These are phyloP conservation scores for Micractinium sp. DNA, from an alignment of 139 green algal species.

Conservation along the genomic window DNA sequence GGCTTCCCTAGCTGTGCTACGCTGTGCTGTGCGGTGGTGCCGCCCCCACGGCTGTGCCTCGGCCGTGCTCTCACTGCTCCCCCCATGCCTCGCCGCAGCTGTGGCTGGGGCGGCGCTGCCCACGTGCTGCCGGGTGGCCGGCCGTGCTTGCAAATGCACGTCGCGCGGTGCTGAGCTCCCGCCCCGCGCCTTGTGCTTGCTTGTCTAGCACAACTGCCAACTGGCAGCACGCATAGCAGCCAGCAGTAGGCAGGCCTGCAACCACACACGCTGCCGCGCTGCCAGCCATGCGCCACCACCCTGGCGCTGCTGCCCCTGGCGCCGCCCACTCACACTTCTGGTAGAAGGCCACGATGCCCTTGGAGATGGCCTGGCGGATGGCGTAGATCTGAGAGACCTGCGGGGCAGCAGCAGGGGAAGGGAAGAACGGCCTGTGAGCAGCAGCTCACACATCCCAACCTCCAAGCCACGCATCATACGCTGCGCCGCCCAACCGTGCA, in stretches of 20 bases:
- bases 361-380: conserved; percentile 97
- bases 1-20: too few species aligned
- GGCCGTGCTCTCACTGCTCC: too few species aligned
- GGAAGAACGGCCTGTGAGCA: not conserved
- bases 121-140: too few species aligned
- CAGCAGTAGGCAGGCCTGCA: not conserved
- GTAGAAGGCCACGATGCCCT: conserved; percentile 98
- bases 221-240: too few species aligned
- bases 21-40: too few species aligned
- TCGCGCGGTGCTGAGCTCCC: too few species aligned
- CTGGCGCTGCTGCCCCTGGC: not conserved
- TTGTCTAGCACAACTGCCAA: not conserved
- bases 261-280: not conserved
- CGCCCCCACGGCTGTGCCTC: too few species aligned
- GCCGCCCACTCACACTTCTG: conserved; percentile 94
- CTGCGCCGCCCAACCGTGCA: too few species aligned
- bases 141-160: too few species aligned
- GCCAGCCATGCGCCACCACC: not conserved
- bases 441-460: not conserved
- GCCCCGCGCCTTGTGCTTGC: not conserved
- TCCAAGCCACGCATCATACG: too few species aligned
- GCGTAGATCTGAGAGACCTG: conserved; percentile 92
- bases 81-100: too few species aligned
- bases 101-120: too few species aligned
- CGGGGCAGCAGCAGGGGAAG: not conserved